phyloP scores from a whole-genome alignment of 2,329 filamentous ascomycete species.

The Pestalotiopsis sp. region DNA sequence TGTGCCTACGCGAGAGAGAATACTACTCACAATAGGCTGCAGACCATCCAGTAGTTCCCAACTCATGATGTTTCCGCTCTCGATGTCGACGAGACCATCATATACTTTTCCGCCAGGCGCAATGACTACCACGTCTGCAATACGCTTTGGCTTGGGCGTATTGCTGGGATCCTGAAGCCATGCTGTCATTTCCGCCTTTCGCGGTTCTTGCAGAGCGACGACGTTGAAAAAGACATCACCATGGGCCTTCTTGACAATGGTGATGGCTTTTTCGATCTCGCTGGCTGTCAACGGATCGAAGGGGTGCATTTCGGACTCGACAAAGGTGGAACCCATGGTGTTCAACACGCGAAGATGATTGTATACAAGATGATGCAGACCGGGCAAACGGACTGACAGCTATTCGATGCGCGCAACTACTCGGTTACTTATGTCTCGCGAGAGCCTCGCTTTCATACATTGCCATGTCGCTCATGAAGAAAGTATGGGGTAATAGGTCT shows the following conservation, averaged over 20 bases:
- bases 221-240: conserved; percentile 80
- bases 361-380: neutral
- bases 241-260: conserved; percentile 68
- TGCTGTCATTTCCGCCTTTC: conserved; percentile 78
- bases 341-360: neutral
- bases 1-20: neutral
- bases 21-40: conserved; percentile 69
- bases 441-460: neutral
- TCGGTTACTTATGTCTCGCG: neutral
- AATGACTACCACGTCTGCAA: conserved; percentile 84
- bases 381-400: neutral
- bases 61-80: conserved; percentile 62
- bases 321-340: neutral
- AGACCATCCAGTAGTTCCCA: conserved; percentile 77
- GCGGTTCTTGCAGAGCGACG: conserved; percentile 80
- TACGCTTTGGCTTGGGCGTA: conserved; percentile 62
- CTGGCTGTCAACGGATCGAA: conserved; percentile 72
- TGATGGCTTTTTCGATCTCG: conserved; percentile 74
- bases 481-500: conserved; percentile 4
- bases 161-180: conserved; percentile 66
- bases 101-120: conserved; percentile 76
- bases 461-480: neutral
- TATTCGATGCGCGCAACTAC: neutral
- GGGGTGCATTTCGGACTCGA: conserved; percentile 52
- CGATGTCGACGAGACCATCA: conserved; percentile 78